phyloP scores from a whole-genome alignment of 257 asterid species.

The Handroanthus guayacan region DNA sequence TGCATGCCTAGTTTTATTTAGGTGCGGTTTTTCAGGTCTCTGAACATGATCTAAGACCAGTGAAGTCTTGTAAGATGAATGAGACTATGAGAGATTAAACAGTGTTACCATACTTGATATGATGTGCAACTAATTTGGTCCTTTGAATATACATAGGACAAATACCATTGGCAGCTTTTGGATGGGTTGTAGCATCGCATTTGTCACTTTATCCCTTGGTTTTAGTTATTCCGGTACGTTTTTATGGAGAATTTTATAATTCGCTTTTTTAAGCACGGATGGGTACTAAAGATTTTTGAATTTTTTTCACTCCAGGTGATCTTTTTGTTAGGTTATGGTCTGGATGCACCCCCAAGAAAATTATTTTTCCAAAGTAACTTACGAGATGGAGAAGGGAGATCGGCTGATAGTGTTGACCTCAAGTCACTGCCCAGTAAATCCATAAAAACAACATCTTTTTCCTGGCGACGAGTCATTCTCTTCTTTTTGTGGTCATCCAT shows the following conservation, averaged over 20 bases:
- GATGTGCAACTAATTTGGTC: constrained; percentile 32
- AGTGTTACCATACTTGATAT: background rate
- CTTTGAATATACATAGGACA: constrained; percentile 59
- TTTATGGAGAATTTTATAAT: constrained; percentile 30
- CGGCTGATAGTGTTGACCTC: constrained; percentile 41
- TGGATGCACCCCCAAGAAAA: constrained; percentile 87
- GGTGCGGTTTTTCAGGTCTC: background rate
- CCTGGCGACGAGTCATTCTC: constrained; percentile 62
- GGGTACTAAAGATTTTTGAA: constrained; percentile 18
- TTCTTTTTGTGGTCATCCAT: constrained; percentile 76
- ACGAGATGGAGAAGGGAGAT: constrained; percentile 45
- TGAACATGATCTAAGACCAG: constrained; percentile 3
- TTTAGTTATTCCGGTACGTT: constrained; percentile 82
- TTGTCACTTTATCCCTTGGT: constrained; percentile 85
- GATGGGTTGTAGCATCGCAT: constrained; percentile 94
- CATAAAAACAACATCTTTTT: constrained; percentile 44
- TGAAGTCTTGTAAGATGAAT: constrained; percentile 28
- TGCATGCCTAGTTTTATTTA: constrained; percentile 22
- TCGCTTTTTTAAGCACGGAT: constrained; percentile 17
- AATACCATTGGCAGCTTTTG: constrained; percentile 89
- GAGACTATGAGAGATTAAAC: constrained; percentile 27
- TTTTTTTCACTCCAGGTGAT: constrained; percentile 57
- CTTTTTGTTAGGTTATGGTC: constrained; percentile 80
- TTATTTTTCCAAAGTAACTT: constrained; percentile 53
- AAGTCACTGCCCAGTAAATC: constrained; percentile 41